Percentiles rank a stretch among this genome's conserved stretches.
Evolutionary conservation across 1,284 basidiomycete genomes (phyloP).

Genomic region (Leucoagaricus sp.): DNA sequence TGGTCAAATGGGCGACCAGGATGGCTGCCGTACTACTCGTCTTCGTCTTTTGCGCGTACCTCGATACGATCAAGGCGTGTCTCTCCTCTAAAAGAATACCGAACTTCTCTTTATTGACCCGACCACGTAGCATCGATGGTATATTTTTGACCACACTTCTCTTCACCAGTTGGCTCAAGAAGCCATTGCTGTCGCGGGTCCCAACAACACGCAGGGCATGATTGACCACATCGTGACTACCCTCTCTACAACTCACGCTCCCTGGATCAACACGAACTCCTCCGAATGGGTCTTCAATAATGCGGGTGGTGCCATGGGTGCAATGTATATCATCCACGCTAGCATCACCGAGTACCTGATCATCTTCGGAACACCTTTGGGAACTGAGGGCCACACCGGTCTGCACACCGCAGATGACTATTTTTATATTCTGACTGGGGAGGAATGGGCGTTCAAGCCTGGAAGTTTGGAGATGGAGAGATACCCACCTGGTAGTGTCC

Average conservation of each 20-base stretch:
- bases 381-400: conserved; percentile 95
- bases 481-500: conserved; percentile 84
- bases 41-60: conserved; percentile 43
- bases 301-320: conserved; percentile 97
- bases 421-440: conserved; percentile 93
- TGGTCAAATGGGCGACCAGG: conserved; percentile 50
- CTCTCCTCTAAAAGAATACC: background rate
- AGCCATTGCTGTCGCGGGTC: conserved; percentile 63
- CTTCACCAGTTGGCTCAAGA: conserved; percentile 71
- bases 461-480: conserved; percentile 83
- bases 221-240: conserved; percentile 77
- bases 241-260: conserved; percentile 69
- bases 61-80: conserved; percentile 62
- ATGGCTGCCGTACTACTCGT: conserved; percentile 40
- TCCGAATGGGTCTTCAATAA: conserved; percentile 98
- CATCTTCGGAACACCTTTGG: conserved; percentile 94
- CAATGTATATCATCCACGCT: conserved; percentile 97
- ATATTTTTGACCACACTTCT: conserved; percentile 68
- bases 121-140: conserved; percentile 51
- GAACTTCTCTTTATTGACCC: background rate
- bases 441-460: conserved; percentile 89
- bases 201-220: conserved; percentile 66
- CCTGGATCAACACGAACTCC: conserved; percentile 59
- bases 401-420: conserved; percentile 97
- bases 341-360: conserved; percentile 93